Evolutionary conservation across 2,329 filamentous ascomycete species (phyloP).

Genomic region (Ophiobolus disseminans): DNA sequence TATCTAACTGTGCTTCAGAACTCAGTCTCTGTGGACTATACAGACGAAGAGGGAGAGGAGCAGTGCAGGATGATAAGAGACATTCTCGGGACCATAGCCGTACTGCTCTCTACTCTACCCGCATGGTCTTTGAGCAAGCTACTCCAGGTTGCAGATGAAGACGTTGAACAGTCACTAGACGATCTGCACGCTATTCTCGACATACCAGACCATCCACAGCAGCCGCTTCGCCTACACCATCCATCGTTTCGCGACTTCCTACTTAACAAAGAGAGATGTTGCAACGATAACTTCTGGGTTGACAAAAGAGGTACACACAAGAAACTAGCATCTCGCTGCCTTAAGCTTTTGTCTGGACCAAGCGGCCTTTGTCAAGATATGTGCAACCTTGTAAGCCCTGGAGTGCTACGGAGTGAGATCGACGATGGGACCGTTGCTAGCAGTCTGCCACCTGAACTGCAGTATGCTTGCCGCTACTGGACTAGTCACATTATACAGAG

Average conservation of each 20-base stretch:
- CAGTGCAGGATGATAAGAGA: neutral
- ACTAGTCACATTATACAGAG: neutral
- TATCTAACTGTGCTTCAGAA: conserved; percentile 4
- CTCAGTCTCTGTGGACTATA: neutral
- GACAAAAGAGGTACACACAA: conserved; percentile 4
- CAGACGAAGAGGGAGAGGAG: neutral
- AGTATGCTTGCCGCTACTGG: conserved; percentile 9
- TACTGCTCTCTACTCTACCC: neutral
- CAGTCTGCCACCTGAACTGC: conserved; percentile 3
- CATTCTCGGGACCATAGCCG: neutral
- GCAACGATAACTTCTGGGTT: conserved; percentile 40
- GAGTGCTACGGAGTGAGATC: neutral
- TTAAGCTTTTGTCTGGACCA: conserved; percentile 2
- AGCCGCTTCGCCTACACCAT: conserved; percentile 9
- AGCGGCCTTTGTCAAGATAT: neutral
- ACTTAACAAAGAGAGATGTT: conserved; percentile 21
- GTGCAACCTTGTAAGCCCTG: neutral
- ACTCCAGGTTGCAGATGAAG: neutral
- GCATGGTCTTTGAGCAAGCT: neutral
- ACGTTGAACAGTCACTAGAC: conserved; percentile 22
- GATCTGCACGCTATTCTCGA: conserved; percentile 31
- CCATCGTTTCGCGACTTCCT: conserved; percentile 33
- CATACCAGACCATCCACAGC: conserved; percentile 26
- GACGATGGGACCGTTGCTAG: neutral
- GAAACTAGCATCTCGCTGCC: neutral